Conservation (phyloP, 305 asterid species). For the Fraxinus paxiana region DNA sequence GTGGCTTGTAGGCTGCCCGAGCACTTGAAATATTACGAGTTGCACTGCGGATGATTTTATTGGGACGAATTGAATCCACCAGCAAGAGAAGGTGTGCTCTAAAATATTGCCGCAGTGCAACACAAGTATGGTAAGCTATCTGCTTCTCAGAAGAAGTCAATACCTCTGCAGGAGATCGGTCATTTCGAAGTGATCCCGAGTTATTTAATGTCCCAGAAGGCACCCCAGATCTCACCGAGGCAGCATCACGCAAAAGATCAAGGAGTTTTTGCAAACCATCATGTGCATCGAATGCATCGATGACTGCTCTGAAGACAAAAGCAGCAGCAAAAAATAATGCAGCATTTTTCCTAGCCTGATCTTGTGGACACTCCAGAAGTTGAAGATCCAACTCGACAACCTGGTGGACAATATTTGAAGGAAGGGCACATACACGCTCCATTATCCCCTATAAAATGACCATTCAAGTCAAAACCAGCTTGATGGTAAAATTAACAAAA, state of each 20-base stretch:
- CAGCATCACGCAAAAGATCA: slow-evolving; percentile 78
- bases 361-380: slow-evolving; percentile 78
- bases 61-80: slow-evolving; percentile 89
- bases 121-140: slow-evolving; percentile 92
- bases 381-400: slow-evolving; percentile 87
- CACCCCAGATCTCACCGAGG: slow-evolving; percentile 90
- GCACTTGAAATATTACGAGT: slow-evolving; percentile 63
- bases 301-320: slow-evolving; percentile 88
- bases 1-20: slow-evolving; percentile 86
- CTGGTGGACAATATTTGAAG: slow-evolving; percentile 71
- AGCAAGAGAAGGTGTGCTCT: slow-evolving; percentile 86
- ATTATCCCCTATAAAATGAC: slow-evolving; percentile 70
- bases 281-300: slow-evolving; percentile 86
- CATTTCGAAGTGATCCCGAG: slow-evolving; percentile 71
- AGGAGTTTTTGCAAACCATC: slow-evolving; percentile 88
- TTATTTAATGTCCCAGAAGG: slow-evolving; percentile 64
- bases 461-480: slow-evolving; percentile 22
- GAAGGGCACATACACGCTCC: slow-evolving; percentile 98
- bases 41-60: slow-evolving; percentile 69
- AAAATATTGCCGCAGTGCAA: slow-evolving; percentile 84
- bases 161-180: slow-evolving; percentile 77
- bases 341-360: slow-evolving; percentile 87
- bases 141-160: slow-evolving; percentile 93
- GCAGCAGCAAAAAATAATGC: slow-evolving; percentile 93
- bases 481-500: neutral